Percentiles rank a stretch among this genome's conserved stretches.
Conservation (phyloP, 306 rosid genomes). For the Malus sylvestris region DNA sequence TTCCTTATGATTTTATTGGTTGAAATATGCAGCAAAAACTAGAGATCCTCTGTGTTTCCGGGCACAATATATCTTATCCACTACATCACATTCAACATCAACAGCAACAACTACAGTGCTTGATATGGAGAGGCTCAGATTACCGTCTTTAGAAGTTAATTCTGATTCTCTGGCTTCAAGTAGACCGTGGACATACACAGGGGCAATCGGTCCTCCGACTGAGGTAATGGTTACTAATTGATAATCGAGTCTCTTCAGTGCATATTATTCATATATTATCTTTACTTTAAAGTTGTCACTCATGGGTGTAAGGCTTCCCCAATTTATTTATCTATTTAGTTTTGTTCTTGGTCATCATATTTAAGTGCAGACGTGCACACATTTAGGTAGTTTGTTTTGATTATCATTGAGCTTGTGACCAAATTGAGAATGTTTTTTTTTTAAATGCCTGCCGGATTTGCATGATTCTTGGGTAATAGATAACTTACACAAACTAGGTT, state of each 20-base stretch:
- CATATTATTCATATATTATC: background rate
- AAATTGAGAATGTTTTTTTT: background rate
- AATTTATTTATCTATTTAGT: background rate
- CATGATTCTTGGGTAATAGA: background rate
- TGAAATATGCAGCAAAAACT: conserved; percentile 47
- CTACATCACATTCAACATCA: conserved; percentile 45
- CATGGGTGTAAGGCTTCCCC: background rate
- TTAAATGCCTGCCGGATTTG: background rate
- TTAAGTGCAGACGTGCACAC: background rate
- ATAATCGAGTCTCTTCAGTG: background rate
- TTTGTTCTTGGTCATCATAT: background rate
- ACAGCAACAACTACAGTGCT: conserved; percentile 38
- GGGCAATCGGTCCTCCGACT: conserved; percentile 28
- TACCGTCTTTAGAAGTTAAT: conserved; percentile 36
- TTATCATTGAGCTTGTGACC: background rate
- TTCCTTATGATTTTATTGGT: background rate
- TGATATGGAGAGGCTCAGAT: conserved; percentile 45
- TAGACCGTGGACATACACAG: conserved; percentile 51
- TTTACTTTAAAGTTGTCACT: background rate
- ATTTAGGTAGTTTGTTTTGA: background rate
- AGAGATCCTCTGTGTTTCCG: conserved; percentile 41
- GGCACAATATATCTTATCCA: conserved; percentile 56
- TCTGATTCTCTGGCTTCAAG: conserved; percentile 32
- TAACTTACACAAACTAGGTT: background rate
- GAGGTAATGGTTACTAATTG: conserved; percentile 29